Evolutionary conservation across 371 early-diverging fungal genomes (phyloP), one percentile per base, ranked within the genome.

Genomic region (Capillidium heterosporum): DNA sequence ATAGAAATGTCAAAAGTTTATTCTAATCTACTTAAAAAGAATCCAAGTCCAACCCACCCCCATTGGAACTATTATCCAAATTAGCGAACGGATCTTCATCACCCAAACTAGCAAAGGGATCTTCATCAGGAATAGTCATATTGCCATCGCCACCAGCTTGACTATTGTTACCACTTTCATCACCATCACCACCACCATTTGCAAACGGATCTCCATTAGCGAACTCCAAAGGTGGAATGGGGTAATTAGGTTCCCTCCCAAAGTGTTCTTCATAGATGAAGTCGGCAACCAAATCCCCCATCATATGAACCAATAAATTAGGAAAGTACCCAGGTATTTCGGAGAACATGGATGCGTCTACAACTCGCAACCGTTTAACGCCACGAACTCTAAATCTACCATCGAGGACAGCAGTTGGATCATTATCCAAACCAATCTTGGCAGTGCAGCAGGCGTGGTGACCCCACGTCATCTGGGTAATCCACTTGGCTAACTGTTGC

Each of bases 321-420:
- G 56, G 56, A 44, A 56, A 56, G 28, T 29, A 23, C 15, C 56
- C 64, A 15, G 61, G 57, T 0, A 64, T 31, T 51, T 67, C 64
- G 24, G 73, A 72, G 50, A 73, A 69, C 39, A 70, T 59, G 17
- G 72, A 71, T 0, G 71, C 69, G 55, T 75, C 76, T 13, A 73
- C 63, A 1, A 75, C 69, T 4, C 76, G 58, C 17, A 75, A 58
- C 1, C 64, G 58, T 1, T 67, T 61, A 0, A 67, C 46, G 8
- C 71, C 71, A 32, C 70, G 59, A 1, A 75, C 73, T 19, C 61
- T 60, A 39, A 75, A 52, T 28, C 65, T 61, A 24, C 41, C 19
- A 54, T 71, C 70, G 15, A 67, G 71, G 0, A 75, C 75, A 15
- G 70, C 65, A 29, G 58, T 52, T 0, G 63, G 58, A 4, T 66